Base-by-base conservation (phyloP, 2,329 filamentous ascomycete species). In the Didymella sp. region DNA sequence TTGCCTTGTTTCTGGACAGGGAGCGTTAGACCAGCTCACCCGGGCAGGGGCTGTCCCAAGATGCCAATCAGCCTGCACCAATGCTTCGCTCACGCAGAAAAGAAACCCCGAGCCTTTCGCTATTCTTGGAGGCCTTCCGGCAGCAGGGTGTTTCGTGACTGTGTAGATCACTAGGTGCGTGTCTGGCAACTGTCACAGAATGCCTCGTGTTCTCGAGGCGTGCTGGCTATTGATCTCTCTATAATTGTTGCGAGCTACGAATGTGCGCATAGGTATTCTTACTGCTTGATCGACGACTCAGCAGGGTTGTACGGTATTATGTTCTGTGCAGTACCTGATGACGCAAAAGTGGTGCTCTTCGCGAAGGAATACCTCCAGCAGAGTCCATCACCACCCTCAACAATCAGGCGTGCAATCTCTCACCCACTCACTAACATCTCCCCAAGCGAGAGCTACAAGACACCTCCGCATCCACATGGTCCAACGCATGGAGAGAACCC, bases 371-470 rank as follows among this genome's bases (percentile, higher is more conserved):
- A 58, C 58, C 42, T 21, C 44, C 17, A 21, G 1, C 42, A 44
- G 45, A 17, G 46, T 28, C 28, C 50, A 41, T 48, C 30, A 48
- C 25, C 43, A 31, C 31, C 8, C 54, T 51, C 60, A 67, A 59
- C 62, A 61, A 57, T 53, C 54, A 53, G 49, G 42, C 51, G 33
- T 52, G 44, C 53, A 57, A 58, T 56, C 55, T 57, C 53, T 56
- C 45, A 42, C 47, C 19, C 46, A 46, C 31, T 50, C 42, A 41
- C 41, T 38, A 48, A 37, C 41, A 19, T 28, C 17, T 41, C 40
- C 46, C 52, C 46, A 33, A 40, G 52, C 52, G 25, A 48, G 9
- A 44, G 30, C 19, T 12, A 43, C 43, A 52, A 44, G 43, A 52
- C 54, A 30, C 37, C 51, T 51, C 42, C 50, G 49, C 51, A 31